phyloP scores from a whole-genome alignment of 192 early-diverging fungal species.

The Mortierella alpina region DNA sequence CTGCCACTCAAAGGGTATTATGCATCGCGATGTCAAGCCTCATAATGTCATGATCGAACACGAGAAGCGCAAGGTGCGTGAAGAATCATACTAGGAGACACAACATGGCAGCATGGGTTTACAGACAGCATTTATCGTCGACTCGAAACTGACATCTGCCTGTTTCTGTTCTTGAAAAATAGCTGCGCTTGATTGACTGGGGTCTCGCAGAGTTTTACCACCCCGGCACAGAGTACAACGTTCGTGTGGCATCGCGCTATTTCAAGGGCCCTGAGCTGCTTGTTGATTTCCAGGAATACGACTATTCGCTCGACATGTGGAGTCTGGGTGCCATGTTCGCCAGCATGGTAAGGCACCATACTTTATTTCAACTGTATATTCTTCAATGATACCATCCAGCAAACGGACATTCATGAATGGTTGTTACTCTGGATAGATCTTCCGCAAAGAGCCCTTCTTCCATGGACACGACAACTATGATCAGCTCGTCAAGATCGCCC shows the following conservation, averaged over 20 bases:
- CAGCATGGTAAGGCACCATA: slow-evolving; percentile 81
- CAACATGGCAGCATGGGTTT: not conserved
- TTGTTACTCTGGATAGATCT: slow-evolving; percentile 72
- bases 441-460: slow-evolving; percentile 99
- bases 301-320: slow-evolving; percentile 99
- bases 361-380: not conserved
- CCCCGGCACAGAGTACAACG: slow-evolving; percentile 96
- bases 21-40: slow-evolving; percentile 99
- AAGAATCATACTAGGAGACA: not conserved
- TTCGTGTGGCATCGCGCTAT: slow-evolving; percentile 97
- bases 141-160: not conserved
- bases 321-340: slow-evolving; percentile 99
- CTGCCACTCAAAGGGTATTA: slow-evolving; percentile 98
- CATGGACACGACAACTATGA: slow-evolving; percentile 99
- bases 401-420: not conserved
- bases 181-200: slow-evolving; percentile 98
- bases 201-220: slow-evolving; percentile 99
- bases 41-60: slow-evolving; percentile 99
- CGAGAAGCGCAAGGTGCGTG: slow-evolving; percentile 79
- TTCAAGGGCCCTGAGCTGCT: slow-evolving; percentile 99
- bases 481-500: slow-evolving; percentile 98
- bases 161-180: slow-evolving; percentile 14
- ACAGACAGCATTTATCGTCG: not conserved
- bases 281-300: slow-evolving; percentile 98
- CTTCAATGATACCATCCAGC: too few species aligned